A percentile compares a stretch with the other conserved stretches of the same genome.
phyloP scores from a whole-genome alignment of 1,139 yeast species.

The Candida sp. region DNA sequence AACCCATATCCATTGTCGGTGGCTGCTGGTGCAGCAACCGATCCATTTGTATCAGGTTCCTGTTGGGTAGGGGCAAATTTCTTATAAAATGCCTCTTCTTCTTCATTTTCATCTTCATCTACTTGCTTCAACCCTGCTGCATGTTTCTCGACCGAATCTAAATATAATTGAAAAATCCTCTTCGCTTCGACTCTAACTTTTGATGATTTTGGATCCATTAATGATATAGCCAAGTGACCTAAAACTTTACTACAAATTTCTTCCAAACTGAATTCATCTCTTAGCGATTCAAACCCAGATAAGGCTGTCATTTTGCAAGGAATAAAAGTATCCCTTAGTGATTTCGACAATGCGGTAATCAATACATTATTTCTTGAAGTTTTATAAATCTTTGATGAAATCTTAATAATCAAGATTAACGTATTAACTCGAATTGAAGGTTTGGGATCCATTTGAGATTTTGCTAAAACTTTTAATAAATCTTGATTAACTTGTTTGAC shows the following conservation, averaged over 20 bases:
- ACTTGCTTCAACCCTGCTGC: slow-evolving; percentile 53
- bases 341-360: slow-evolving; percentile 83
- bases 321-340: slow-evolving; percentile 75
- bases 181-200: slow-evolving; percentile 74
- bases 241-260: slow-evolving; percentile 81
- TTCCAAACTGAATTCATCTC: slow-evolving; percentile 66
- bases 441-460: slow-evolving; percentile 81
- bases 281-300: slow-evolving; percentile 64
- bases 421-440: slow-evolving; percentile 88
- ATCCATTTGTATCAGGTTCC: not conserved
- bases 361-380: slow-evolving; percentile 66
- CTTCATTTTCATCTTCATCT: slow-evolving; percentile 41
- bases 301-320: slow-evolving; percentile 80
- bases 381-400: slow-evolving; percentile 61
- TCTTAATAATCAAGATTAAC: slow-evolving; percentile 67
- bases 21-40: slow-evolving; percentile 1
- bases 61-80: slow-evolving; percentile 19
- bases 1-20: slow-evolving; percentile 11
- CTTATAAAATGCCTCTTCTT: slow-evolving; percentile 33
- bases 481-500: slow-evolving; percentile 88
- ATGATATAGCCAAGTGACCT: slow-evolving; percentile 81
- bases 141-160: slow-evolving; percentile 61
- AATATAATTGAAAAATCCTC: slow-evolving; percentile 59
- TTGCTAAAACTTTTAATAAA: slow-evolving; percentile 74
- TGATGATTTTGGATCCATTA: slow-evolving; percentile 67